phyloP scores from a whole-genome alignment of 73 alveolate genomes.

The Paramecium pentaurelia region DNA sequence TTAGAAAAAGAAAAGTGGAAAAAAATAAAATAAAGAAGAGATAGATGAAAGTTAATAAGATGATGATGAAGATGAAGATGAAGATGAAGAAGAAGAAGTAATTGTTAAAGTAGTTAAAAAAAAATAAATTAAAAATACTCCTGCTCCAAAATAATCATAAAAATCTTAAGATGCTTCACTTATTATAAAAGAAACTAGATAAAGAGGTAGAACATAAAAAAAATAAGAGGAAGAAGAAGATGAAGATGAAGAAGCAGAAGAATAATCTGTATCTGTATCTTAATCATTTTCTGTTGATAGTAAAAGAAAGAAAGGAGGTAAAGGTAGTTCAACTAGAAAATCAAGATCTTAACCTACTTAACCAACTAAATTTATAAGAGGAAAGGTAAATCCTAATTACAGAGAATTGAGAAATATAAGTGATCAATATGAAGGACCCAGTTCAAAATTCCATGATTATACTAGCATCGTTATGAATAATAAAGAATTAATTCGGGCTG shows the following conservation, averaged over 20 bases:
- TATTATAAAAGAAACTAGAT: background rate
- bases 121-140: background rate
- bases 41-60: background rate
- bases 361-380: background rate
- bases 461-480: background rate
- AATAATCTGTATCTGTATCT: background rate
- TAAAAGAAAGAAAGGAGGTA: background rate
- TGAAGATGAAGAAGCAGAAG: background rate
- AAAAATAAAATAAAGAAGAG: background rate
- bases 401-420: background rate
- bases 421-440: background rate
- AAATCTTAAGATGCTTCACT: background rate
- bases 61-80: background rate
- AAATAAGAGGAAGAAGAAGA: background rate
- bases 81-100: background rate
- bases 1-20: background rate
- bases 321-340: background rate
- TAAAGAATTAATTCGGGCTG: slow-evolving; percentile 62
- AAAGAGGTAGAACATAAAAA: background rate
- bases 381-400: background rate
- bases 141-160: background rate
- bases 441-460: background rate
- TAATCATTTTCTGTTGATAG: background rate
- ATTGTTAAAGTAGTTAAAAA: background rate
- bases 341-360: background rate